Percentiles rank a stretch among this genome's conserved stretches.
Evolutionary conservation across 1,139 yeast genomes (phyloP).

Genomic region (Debaryomycetaceae sp.): DNA sequence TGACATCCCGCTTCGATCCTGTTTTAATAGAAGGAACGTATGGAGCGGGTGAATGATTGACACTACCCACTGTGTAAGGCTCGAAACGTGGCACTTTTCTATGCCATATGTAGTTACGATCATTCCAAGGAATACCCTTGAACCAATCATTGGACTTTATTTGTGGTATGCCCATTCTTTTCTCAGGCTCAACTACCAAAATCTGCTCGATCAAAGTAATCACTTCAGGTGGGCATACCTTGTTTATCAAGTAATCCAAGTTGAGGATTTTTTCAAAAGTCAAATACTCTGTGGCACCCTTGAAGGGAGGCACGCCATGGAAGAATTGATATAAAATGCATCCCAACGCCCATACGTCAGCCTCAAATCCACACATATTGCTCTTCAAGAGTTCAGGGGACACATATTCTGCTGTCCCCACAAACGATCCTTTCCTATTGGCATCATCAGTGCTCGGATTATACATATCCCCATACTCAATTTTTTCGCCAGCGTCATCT

Average conservation of each 20-base stretch:
- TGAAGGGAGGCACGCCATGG: constrained; percentile 94
- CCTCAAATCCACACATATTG: constrained; percentile 79
- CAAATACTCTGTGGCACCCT: constrained; percentile 89
- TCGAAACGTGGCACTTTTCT: constrained; percentile 48
- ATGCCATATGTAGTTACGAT: constrained; percentile 39
- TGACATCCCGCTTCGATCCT: constrained; percentile 37
- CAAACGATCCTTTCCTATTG: constrained; percentile 69
- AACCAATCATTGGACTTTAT: constrained; percentile 40
- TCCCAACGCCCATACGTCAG: constrained; percentile 97
- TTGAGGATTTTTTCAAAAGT: constrained; percentile 92
- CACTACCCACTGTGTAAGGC: constrained; percentile 49
- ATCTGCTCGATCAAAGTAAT: constrained; percentile 69
- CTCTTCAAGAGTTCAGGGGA: constrained; percentile 88
- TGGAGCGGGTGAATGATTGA: constrained; percentile 15
- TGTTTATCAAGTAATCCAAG: constrained; percentile 77
- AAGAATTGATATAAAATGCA: constrained; percentile 91
- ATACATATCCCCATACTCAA: constrained; percentile 31
- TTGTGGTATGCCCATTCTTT: constrained; percentile 32
- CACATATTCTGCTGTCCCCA: constrained; percentile 66
- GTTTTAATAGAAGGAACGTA: constrained; percentile 35
- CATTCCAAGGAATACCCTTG: constrained; percentile 40
- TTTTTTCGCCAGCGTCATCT: constrained; percentile 32
- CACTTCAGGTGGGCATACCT: constrained; percentile 55
- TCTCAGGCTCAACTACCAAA: constrained; percentile 45
- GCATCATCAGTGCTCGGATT: constrained; percentile 9